phyloP scores from a whole-genome alignment of 192 early-diverging fungal genomes.

The Dissophora globulifera region DNA sequence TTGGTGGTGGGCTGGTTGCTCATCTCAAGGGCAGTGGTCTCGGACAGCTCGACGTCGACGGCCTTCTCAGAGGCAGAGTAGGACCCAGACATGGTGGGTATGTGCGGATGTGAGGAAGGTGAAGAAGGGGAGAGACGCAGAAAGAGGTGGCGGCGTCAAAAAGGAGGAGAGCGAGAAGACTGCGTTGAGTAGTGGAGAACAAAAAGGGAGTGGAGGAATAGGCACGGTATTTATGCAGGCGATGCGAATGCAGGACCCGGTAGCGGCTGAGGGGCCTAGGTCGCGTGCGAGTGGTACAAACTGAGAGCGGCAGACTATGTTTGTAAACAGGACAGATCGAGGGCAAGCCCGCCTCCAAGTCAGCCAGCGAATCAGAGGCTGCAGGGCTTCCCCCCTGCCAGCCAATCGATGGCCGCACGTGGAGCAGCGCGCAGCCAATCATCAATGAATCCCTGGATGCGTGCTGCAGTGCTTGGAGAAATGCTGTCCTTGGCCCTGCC shows the following conservation, averaged over 20 bases:
- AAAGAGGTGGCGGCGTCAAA: background rate
- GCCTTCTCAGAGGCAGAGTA: slow-evolving; percentile 8
- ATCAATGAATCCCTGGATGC: background rate
- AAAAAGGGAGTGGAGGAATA: slow-evolving; percentile 1
- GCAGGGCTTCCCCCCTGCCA: background rate
- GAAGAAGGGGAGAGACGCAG: background rate
- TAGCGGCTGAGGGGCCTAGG: background rate
- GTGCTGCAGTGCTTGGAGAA: background rate
- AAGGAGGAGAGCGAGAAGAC: slow-evolving; percentile 11
- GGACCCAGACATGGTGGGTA: slow-evolving; percentile 26
- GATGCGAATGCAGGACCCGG: background rate
- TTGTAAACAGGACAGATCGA: background rate
- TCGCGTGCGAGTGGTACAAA: slow-evolving; percentile 26
- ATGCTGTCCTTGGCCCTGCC: background rate
- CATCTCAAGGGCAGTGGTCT: slow-evolving; percentile 12
- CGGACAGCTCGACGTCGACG: background rate
- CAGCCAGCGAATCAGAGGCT: background rate
- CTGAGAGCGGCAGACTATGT: background rate
- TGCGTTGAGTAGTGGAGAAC: slow-evolving; percentile 14
- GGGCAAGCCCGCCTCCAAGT: background rate
- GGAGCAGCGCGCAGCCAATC: background rate
- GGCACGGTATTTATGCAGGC: slow-evolving; percentile 28
- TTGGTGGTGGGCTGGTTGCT: slow-evolving; percentile 28
- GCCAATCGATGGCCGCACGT: slow-evolving; percentile 10
- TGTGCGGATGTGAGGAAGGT: slow-evolving; percentile 3